Evolutionary conservation across 805 yeast species (phyloP), one percentile per base, ranked within the genome.

Genomic region (Metschnikowia lachancei): DNA sequence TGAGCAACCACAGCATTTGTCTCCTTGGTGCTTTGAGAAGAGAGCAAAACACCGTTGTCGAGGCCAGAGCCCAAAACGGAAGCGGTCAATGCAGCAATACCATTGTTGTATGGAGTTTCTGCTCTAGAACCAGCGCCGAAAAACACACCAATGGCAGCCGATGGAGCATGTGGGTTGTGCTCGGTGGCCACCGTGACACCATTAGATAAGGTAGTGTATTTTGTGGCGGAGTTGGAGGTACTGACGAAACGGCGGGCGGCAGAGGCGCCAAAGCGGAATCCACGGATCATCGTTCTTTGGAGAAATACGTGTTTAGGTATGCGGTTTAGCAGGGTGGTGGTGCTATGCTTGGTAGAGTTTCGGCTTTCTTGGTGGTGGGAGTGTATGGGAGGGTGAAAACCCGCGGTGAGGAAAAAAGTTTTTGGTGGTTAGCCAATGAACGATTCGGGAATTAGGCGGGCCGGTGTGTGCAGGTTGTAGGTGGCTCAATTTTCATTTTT

Each of bases 31-130:
- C 77, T 78, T 43, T 72, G 67, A 26, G 85, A 64, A 37, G 79
- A 65, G 47, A 85, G 66, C 46, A 75, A 62, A 36, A 84, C 79
- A 59, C 94, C 95, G 31, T 73, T 59, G 42, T 71, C 66, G 45
- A 64, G 63, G 31, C 70, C 68, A 19, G 73, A 60, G 49, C 63
- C 59, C 61, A 85, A 70, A 19, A 77, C 65, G 50, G 75, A 69
- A 63, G 84, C 71, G 54, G 81, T 73, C 57, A 87, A 69, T 52
- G 84, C 78, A 45, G 92, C 79, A 43, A 83, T 81, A 79, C 95
- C 95, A 58, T 87, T 86, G 74, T 82, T 84, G 79, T 81, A 85
- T 36, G 87, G 75, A 69, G 83, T 85, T 68, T 87, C 95, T 44
- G 85, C 67, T 65, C 90, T 75, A 41, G 92, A 81, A 65, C 95